Evolutionary conservation across 2,329 filamentous ascomycete species (phyloP), one percentile per base, ranked within the genome.

Genomic region (Aspergillus proliferans): DNA sequence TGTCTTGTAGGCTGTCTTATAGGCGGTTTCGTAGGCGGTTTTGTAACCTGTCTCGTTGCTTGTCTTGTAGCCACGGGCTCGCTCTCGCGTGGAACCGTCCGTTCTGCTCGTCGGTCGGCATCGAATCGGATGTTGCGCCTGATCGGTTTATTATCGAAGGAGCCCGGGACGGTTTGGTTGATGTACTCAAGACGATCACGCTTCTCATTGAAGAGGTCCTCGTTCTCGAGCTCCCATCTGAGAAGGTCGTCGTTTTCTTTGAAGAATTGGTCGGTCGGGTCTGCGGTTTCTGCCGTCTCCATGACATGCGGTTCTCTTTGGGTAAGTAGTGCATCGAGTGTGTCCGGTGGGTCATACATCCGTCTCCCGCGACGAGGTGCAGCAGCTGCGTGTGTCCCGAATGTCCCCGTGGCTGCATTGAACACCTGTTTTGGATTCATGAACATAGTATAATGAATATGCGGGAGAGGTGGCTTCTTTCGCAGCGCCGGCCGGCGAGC

Each of bases 351-450:
- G 9, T 47, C 49, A 18, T 42, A 38, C 24, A 24, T 26, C 18
- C 15, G 45, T 47, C 45, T 57, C 34, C 22, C 45, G 12, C 44
- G 46, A 28, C 50, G 34, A 28, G 54, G 50, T 50, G 53, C 49
- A n/a, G 60, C 44, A 21, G 56, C 56, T 46, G 66, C 65, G n/a
- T 70, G 61, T 0, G 74, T 77, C 2, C 69, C 71, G 55, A 76
- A 77, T 0, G 75, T 77, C 3, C 75, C 74, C 28, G 59, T 72
- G 3, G 53, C 50, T 7, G 57, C 26, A 49, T 75, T 63, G 54
- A 74, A 76, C 1, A 50, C 47, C 43, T 73, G 70, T 12, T 52
- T 53, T 15, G 71, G 63, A 42, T 62, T 65, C 61, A 72, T 70
- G 19, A 74, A 47, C 58, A 70, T 68, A 12, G 26, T 30, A 12